Conservation (phyloP, 2,329 filamentous ascomycete species). For the Neofusicoccum umdonicola region DNA sequence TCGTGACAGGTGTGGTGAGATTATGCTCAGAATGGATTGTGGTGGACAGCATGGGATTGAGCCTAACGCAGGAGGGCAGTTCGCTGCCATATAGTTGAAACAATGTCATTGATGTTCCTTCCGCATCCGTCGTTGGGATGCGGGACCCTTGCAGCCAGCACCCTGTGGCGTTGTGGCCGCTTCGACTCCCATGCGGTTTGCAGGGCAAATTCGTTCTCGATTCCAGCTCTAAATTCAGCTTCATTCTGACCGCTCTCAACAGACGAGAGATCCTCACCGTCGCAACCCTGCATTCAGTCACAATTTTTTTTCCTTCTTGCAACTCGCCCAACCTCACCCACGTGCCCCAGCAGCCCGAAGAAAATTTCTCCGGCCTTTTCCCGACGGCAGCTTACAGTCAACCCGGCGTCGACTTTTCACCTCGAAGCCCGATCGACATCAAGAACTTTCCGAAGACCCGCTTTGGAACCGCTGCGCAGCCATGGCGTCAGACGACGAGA, state of each 20-base stretch:
- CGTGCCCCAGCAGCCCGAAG: background rate
- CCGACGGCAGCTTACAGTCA: background rate
- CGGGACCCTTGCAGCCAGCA: background rate
- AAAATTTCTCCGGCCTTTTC: background rate
- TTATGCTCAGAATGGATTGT: no score
- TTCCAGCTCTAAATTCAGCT: no score
- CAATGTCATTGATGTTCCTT: background rate
- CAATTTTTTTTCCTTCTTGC: no score
- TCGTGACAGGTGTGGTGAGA: background rate
- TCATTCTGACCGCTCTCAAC: no score
- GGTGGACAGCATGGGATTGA: no score
- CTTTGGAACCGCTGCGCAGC: background rate
- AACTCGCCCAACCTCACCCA: background rate
- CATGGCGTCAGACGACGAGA: slow-evolving; percentile 24
- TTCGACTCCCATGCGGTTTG: background rate
- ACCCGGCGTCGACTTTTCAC: no score
- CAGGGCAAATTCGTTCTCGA: no score
- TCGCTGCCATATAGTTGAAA: background rate
- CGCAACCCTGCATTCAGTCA: no score
- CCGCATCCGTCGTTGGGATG: background rate
- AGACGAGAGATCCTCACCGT: no score
- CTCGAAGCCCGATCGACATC: background rate
- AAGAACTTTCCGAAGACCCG: background rate
- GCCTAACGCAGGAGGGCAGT: background rate
- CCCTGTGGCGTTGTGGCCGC: background rate